phyloP scores from a whole-genome alignment of 2,329 filamentous ascomycete species.

The Pyrenophora seminiperda region DNA sequence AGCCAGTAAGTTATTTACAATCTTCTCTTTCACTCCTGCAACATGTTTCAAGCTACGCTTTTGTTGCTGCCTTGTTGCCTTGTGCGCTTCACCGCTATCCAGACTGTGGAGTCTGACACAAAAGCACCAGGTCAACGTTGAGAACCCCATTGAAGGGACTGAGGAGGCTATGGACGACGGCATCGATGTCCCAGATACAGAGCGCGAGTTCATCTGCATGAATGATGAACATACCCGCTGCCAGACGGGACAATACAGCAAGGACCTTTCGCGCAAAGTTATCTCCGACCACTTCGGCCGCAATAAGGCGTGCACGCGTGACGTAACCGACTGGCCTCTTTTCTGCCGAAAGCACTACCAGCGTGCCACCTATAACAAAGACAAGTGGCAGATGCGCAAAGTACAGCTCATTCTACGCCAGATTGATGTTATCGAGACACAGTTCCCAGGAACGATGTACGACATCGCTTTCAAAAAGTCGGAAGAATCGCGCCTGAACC shows the following conservation, averaged over 20 bases:
- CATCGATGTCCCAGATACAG: conserved; percentile 12
- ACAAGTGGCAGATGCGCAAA: conserved; percentile 44
- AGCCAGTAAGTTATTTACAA: conserved; percentile 3
- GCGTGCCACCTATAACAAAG: conserved; percentile 47
- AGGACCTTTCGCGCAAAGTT: conserved; percentile 44
- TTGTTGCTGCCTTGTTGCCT: no score
- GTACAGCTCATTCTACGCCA: conserved; percentile 41
- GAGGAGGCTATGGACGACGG: conserved; percentile 6
- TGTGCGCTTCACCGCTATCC: no score
- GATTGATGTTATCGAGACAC: conserved; percentile 38
- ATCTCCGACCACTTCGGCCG: conserved; percentile 49
- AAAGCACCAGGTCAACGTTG: no score
- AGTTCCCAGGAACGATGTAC: conserved; percentile 41
- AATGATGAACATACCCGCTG: conserved; percentile 41
- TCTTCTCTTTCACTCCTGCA: not conserved
- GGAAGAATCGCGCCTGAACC: conserved; percentile 41
- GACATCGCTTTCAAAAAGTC: conserved; percentile 44
- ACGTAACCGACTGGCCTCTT: conserved; percentile 41
- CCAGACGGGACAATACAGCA: conserved; percentile 42
- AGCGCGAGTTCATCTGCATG: conserved; percentile 41
- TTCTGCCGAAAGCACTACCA: conserved; percentile 51
- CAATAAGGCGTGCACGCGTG: conserved; percentile 46
- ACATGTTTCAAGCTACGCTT: not conserved
- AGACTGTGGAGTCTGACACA: no score
- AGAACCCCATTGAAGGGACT: not conserved